Base-by-base conservation (phyloP, 2,329 filamentous ascomycete species). In the Penicillium verrucosum region DNA sequence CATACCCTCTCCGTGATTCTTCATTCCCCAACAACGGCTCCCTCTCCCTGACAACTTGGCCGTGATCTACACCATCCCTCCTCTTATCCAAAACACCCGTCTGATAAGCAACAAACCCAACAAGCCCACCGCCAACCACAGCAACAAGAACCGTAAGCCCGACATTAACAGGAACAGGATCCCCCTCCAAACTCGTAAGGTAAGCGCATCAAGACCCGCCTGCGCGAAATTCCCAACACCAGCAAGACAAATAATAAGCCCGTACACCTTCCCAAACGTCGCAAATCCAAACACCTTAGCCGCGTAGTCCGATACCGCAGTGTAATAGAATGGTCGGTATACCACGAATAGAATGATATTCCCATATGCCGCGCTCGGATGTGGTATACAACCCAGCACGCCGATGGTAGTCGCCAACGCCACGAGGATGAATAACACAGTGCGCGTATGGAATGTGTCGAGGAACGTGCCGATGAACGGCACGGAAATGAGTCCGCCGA, bases 241-340 rank as follows among this genome's bases (percentile, higher is more conserved):
- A 0, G 91, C 88, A 1, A 94, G 77, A 73, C 90, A 95, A 65
- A 96, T 96, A 63, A 96, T 89, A 21, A 92, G 81, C 11, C 92
- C 92, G 73, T 96, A 96, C n/a, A 97, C 91, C 56, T 90, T 96
- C 44, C 92, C 92, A 65, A 96, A 96, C 0, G 91, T 96, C 59
- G 86, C 82, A 76, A 96, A 96, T 16, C 92, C 92, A 71, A 96
- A 96, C 36, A 96, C 91, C 75, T 96, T 96, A 59, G 90, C 91
- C 21, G 85, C 84, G 73, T 95, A 96, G 76, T 96, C 92, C 57
- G 88, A 92, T 10, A 96, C 89, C 2, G 90, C 85, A 0, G 91
- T 94, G 75, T 96, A 96, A 76, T 94, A 96, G 55, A 96, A 87
- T 0, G 91, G 91, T 0, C 92, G 83, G 71, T 94, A 95, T 14